Conservation (phyloP, 768 basidiomycete species). For the Lenzites betulinus region DNA sequence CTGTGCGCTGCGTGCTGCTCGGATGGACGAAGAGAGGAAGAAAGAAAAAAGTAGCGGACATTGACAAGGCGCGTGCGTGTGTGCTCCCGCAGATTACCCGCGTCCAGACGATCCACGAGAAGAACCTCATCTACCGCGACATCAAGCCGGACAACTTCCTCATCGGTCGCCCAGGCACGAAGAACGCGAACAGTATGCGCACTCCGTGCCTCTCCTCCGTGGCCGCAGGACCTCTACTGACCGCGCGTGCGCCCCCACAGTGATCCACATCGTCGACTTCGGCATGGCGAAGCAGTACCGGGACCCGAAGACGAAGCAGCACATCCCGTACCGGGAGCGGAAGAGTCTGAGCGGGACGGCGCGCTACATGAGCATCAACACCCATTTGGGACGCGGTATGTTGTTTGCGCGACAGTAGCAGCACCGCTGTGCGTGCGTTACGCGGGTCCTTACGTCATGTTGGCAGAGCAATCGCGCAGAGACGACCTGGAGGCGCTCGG, state of each 20-base stretch:
- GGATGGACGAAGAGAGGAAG: too few relatives aligned
- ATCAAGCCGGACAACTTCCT: slow-evolving; percentile 99
- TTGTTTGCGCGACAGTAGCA: background rate
- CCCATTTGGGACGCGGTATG: slow-evolving; percentile 93
- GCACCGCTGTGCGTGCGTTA: background rate
- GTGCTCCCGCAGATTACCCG: slow-evolving; percentile 72
- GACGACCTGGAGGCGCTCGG: slow-evolving; percentile 99
- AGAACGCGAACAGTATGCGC: slow-evolving; percentile 72
- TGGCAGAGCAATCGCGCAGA: slow-evolving; percentile 82
- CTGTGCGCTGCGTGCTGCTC: background rate
- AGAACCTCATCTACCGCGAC: slow-evolving; percentile 98
- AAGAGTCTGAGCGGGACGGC: slow-evolving; percentile 98
- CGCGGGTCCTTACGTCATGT: slow-evolving; percentile 8
- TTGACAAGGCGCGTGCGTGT: background rate
- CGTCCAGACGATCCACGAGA: slow-evolving; percentile 98
- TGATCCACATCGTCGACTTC: slow-evolving; percentile 95
- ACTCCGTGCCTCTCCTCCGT: background rate
- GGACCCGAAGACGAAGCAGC: slow-evolving; percentile 98
- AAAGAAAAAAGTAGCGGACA: background rate
- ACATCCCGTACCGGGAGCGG: slow-evolving; percentile 97
- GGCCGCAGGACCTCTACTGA: background rate
- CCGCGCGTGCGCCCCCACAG: slow-evolving; percentile 38
- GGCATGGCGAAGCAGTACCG: slow-evolving; percentile 99
- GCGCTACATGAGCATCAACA: slow-evolving; percentile 99
- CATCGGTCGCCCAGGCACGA: slow-evolving; percentile 91